Evolutionary conservation across 78 protist genomes (phyloP).

Genomic region (Planoprotostelium fungivorum): DNA sequence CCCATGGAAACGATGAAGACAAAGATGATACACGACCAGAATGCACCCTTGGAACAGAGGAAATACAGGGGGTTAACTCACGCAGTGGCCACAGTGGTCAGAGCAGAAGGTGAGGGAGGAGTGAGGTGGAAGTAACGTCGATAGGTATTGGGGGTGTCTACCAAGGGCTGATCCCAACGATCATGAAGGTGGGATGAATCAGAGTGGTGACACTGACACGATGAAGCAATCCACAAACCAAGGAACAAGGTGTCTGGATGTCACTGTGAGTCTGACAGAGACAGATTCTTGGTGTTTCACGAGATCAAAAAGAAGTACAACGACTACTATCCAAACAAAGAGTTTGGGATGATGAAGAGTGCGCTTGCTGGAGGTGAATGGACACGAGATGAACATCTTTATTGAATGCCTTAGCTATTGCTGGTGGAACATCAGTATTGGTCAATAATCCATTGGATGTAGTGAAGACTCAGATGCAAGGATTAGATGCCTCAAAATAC

Average conservation of each 20-base stretch:
- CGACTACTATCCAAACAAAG: neutral
- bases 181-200: too few species aligned
- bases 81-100: conserved; percentile 12
- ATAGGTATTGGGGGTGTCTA: conserved; percentile 17
- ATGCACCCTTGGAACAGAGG: neutral
- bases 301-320: neutral
- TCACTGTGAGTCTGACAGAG: neutral
- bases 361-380: neutral
- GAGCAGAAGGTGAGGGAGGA: conserved; percentile 6
- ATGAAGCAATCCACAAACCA: conserved; percentile 34
- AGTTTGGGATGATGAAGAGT: neutral
- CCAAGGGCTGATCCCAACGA: conserved; percentile 30
- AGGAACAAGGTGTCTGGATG: conserved; percentile 13
- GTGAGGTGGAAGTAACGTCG: neutral
- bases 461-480: conserved; percentile 38
- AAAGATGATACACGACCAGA: conserved; percentile 32
- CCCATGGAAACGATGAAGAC: conserved; percentile 53
- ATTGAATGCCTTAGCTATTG: conserved; percentile 5
- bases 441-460: conserved; percentile 44
- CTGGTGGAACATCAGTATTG: conserved; percentile 30
- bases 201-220: too few species aligned
- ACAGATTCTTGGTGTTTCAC: neutral
- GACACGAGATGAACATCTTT: too few species aligned
- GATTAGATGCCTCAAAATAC: conserved; percentile 30
- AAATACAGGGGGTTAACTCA: conserved; percentile 22